These are phyloP conservation scores for Flaveria floridana DNA, from an alignment of 140 eudicot species.

Conservation along the genomic window DNA sequence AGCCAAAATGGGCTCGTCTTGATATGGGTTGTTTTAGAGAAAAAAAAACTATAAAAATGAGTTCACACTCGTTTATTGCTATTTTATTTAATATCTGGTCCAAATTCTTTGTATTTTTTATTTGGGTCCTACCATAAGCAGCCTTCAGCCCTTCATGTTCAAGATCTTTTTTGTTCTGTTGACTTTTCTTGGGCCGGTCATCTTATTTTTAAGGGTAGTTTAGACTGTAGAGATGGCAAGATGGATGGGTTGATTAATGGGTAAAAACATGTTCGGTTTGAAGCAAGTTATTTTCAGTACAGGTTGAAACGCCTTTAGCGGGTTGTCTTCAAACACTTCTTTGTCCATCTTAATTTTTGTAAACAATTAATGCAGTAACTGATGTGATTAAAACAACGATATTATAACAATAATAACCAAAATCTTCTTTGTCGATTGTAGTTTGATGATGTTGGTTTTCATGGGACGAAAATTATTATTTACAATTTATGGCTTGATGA, in stretches of 20 bases:
- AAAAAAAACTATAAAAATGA: not conserved
- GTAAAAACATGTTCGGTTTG: not conserved
- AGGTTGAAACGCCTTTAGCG: not conserved
- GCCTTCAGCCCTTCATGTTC: not conserved
- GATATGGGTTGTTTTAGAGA: not conserved
- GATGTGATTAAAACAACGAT: not conserved
- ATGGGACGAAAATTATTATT: constrained; percentile 75
- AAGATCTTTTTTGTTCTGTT: not conserved
- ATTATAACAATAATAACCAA: not conserved
- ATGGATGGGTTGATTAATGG: not conserved
- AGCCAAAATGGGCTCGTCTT: not conserved
- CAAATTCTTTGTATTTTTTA: not conserved
- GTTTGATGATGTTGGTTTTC: constrained; percentile 68
- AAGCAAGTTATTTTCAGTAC: not conserved
- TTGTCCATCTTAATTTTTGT: not conserved
- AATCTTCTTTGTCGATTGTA: constrained; percentile 16
- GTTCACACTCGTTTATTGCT: not conserved
- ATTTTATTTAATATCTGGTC: not conserved
- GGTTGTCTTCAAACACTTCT: not conserved
- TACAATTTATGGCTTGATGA: constrained; percentile 81
- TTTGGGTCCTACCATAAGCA: not conserved
- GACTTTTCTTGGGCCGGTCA: not conserved
- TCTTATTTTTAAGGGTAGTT: not conserved
- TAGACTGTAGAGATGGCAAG: not conserved
- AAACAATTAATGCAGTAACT: not conserved